Conservation (phyloP, 2,329 filamentous ascomycete genomes). For the Capronia epimyces region DNA sequence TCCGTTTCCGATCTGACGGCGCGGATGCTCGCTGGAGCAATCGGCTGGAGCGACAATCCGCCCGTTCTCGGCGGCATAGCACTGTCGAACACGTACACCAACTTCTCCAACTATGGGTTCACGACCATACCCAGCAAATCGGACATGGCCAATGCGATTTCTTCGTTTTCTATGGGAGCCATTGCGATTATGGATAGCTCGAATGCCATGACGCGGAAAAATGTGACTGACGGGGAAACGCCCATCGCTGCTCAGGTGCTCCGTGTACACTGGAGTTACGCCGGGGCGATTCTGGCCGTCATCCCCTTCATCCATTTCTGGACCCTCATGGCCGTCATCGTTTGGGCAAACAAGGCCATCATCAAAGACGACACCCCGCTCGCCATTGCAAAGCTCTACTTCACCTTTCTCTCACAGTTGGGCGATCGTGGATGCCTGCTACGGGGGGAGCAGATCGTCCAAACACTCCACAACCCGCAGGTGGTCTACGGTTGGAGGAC, state of each 20-base stretch:
- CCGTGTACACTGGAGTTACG: constrained; percentile 59
- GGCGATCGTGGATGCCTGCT: constrained; percentile 25
- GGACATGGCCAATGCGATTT: constrained; percentile 17
- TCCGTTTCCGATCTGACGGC: constrained; percentile 12
- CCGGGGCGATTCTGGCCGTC: constrained; percentile 17
- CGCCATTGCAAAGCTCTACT: constrained; percentile 24
- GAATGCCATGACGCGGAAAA: constrained; percentile 6
- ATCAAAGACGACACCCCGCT: constrained; percentile 28
- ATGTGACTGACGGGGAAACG: constrained; percentile 82
- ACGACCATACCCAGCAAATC: background rate
- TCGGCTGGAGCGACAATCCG: constrained; percentile 21
- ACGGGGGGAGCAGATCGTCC: constrained; percentile 23
- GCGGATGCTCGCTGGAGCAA: constrained; percentile 23
- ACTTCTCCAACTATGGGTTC: constrained; percentile 14
- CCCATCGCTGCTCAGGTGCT: constrained; percentile 79
- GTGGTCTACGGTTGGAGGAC: constrained; percentile 22
- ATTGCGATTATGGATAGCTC: constrained; percentile 19
- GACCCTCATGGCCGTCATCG: constrained; percentile 22
- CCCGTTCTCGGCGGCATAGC: constrained; percentile 6
- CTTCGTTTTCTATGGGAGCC: constrained; percentile 20
- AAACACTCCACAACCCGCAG: constrained; percentile 14
- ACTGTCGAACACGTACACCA: constrained; percentile 17
- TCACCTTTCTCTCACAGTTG: constrained; percentile 14
- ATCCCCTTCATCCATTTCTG: constrained; percentile 24
- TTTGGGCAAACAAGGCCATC: constrained; percentile 27